These are phyloP conservation scores for Triangularia setosa DNA, from an alignment of 2,329 filamentous ascomycete genomes.

Conservation along the genomic window DNA sequence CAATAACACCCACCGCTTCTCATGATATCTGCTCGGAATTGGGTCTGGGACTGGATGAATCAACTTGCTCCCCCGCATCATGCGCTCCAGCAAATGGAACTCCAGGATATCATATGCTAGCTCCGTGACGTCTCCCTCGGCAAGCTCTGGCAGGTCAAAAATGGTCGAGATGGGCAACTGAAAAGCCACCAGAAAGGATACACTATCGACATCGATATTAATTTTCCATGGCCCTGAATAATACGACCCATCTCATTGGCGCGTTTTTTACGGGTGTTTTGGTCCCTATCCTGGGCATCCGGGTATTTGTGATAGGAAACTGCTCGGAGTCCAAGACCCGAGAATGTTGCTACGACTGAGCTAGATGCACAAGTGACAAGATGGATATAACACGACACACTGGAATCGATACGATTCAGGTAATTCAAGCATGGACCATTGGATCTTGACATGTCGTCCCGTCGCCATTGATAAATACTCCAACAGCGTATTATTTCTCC, in stretches of 20 bases:
- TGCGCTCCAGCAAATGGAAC: background rate
- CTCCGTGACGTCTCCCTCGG: background rate
- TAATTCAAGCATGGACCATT: too few species aligned
- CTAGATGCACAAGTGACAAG: too few species aligned
- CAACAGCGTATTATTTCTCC: background rate
- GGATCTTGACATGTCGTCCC: too few species aligned
- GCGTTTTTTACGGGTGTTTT: background rate
- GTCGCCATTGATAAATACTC: background rate
- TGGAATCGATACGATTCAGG: background rate
- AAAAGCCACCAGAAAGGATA: background rate
- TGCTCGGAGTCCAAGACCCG: background rate
- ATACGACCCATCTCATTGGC: background rate
- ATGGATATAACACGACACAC: too few species aligned
- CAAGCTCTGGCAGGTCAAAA: background rate
- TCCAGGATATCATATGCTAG: background rate
- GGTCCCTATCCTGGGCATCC: background rate
- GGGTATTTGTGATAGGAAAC: background rate
- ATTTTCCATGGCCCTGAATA: background rate
- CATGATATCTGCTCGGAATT: background rate
- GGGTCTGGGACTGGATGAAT: background rate
- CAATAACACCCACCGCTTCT: background rate
- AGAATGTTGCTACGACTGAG: background rate
- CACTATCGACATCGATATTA: background rate
- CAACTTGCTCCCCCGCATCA: background rate
- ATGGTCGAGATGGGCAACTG: background rate